phyloP scores from a whole-genome alignment of 225 moss, liverwort and hornwort species.

The Antitrichia curtipendula region DNA sequence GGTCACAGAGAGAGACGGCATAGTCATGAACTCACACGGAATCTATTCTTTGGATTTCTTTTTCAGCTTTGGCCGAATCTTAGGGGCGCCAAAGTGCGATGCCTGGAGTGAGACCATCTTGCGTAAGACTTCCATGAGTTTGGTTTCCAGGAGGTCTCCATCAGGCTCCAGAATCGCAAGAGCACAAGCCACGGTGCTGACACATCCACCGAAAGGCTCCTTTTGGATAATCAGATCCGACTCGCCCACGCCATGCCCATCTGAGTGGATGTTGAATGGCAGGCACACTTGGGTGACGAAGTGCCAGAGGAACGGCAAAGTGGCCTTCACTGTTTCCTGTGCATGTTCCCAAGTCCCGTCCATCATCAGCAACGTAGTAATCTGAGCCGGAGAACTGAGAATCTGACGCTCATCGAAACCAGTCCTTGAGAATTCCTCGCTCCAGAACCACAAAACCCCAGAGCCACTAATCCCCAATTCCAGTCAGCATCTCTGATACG shows the following conservation, averaged over 20 bases:
- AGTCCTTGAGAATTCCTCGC: background rate
- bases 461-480: no score
- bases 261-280: conserved; percentile 41
- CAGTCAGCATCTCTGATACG: no score
- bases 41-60: conserved; percentile 4
- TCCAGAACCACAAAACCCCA: no score
- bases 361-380: conserved; percentile 38
- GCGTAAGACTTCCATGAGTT: conserved; percentile 53
- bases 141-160: conserved; percentile 30
- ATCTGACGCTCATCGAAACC: background rate
- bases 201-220: conserved; percentile 86
- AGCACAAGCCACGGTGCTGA: conserved; percentile 66
- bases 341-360: conserved; percentile 97
- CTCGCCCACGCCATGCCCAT: conserved; percentile 62
- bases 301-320: conserved; percentile 48
- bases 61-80: conserved; percentile 36
- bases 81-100: conserved; percentile 28
- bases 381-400: background rate
- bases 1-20: background rate
- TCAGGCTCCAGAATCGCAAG: conserved; percentile 48
- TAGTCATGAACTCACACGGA: background rate
- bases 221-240: conserved; percentile 61
- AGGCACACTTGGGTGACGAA: conserved; percentile 67
- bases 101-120: conserved; percentile 71
- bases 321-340: conserved; percentile 87